Evolutionary conservation across 163 green algal genomes (phyloP), one percentile per base, ranked within the genome.

Genomic region (Scenedesmus sp.): DNA sequence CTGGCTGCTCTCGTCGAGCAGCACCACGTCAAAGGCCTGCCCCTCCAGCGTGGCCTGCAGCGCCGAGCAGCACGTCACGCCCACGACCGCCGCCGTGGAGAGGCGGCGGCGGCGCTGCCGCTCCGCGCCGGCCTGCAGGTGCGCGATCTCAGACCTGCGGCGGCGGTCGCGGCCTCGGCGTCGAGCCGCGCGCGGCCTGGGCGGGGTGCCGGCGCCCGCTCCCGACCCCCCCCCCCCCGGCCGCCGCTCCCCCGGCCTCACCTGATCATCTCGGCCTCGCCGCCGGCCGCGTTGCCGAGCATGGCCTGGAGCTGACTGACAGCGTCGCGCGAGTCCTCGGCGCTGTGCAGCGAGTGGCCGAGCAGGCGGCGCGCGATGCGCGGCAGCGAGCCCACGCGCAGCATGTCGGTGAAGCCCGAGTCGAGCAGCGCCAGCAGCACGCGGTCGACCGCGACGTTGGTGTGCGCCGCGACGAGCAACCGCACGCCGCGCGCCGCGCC

Each of bases 1-100:
- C 84, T 98, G 95, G 20, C 70, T 92, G 69, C 73, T 81, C 85
- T 98, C 95, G 80, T 98, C 95, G 60, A 98, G 86, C 4, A 98
- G 63, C 26, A 96, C 77, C 22, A 98, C 79, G 20, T 94, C 87
- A 87, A 98, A 98, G 24, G 26, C 48, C 45, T 85, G 78, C n/a
- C 77, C 87, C 4, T 89, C 84, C 71, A 94, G 64, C 3, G 85
- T 71, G 2, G 72, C n/a, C 54, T 83, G 81, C 65, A 87, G 58
- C 54, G 89, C 84, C 15, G 92, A 91, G 83, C 86, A 93, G 83
- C 89, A 95, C 18, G 95, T 98, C 36, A 93, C 87, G 15, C 93
- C 95, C 58, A 98, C 93, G 28, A 98, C 90, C 0, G 85, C 85
- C n/a, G 77, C 86, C 9, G 83, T 93, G 60, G 84, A 81, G 1